These are phyloP conservation scores for Saccharomyces hybrid DNA, from an alignment of 1,139 yeast genomes.

Conservation along the genomic window DNA sequence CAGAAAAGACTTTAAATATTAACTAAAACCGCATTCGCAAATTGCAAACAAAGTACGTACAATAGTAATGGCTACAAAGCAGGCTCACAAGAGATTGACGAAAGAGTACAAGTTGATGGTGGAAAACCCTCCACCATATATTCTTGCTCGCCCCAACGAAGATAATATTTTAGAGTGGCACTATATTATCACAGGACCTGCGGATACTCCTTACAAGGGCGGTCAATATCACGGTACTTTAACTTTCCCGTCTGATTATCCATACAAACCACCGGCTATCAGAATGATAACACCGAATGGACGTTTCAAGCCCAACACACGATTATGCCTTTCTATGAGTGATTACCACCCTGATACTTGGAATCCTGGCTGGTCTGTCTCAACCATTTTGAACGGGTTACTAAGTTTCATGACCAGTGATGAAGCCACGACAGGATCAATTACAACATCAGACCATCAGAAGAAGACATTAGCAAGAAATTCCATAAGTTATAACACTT, in stretches of 20 bases:
- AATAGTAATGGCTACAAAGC: slow-evolving; percentile 46
- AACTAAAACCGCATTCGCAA: not conserved
- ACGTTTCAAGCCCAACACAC: slow-evolving; percentile 65
- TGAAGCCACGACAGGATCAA: slow-evolving; percentile 51
- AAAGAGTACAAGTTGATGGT: slow-evolving; percentile 72
- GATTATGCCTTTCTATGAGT: slow-evolving; percentile 81
- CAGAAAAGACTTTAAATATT: not conserved
- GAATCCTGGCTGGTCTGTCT: slow-evolving; percentile 95
- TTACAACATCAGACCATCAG: slow-evolving; percentile 45
- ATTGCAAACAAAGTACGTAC: not conserved
- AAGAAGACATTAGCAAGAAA: slow-evolving; percentile 42
- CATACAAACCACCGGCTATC: slow-evolving; percentile 88
- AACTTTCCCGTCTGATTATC: slow-evolving; percentile 79
- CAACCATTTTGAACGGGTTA: slow-evolving; percentile 77
- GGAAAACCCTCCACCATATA: slow-evolving; percentile 73
- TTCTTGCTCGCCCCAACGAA: slow-evolving; percentile 79
- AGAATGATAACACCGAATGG: slow-evolving; percentile 85
- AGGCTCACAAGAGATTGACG: slow-evolving; percentile 44
- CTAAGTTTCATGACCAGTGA: slow-evolving; percentile 75
- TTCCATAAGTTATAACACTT: slow-evolving; percentile 60
- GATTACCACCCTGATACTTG: slow-evolving; percentile 91
- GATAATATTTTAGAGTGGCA: slow-evolving; percentile 59
- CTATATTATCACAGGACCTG: slow-evolving; percentile 60
- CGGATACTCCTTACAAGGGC: slow-evolving; percentile 70
- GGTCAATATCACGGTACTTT: slow-evolving; percentile 91